A percentile compares a stretch with the other conserved stretches of the same genome.
phyloP scores from a whole-genome alignment of 768 basidiomycete species.

The Leccinum boreale region DNA sequence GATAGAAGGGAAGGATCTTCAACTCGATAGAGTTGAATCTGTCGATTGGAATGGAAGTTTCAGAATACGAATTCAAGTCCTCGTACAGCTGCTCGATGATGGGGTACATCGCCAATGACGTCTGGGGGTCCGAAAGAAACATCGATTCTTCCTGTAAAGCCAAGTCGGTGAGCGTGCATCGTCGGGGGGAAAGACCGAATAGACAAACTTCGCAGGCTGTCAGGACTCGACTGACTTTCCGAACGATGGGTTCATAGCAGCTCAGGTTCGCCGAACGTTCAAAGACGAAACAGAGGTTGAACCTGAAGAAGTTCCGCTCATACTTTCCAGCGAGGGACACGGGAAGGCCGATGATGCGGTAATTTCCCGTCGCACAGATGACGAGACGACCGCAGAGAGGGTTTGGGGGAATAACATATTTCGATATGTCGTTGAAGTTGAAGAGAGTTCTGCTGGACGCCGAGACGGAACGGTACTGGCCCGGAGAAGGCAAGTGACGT shows the following conservation, averaged over 20 bases:
- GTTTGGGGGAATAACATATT: conserved; percentile 89
- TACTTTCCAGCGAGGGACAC: conserved; percentile 76
- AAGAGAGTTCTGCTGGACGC: conserved; percentile 56
- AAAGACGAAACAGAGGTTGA: conserved; percentile 97
- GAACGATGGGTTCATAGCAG: conserved; percentile 93
- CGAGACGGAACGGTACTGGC: conserved; percentile 46
- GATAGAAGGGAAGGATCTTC: conserved; percentile 95
- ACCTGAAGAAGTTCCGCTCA: conserved; percentile 83
- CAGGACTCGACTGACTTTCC: conserved; percentile 90
- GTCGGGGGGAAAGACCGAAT: conserved; percentile 2
- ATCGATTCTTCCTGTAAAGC: conserved; percentile 75
- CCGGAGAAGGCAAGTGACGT: conserved; percentile 40
- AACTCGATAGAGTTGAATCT: conserved; percentile 92
- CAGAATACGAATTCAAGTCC: conserved; percentile 95
- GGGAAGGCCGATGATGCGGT: conserved; percentile 91
- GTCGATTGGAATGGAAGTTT: conserved; percentile 90
- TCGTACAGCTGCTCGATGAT: conserved; percentile 97
- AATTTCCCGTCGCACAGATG: conserved; percentile 74
- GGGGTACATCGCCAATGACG: conserved; percentile 65
- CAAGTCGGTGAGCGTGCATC: conserved; percentile 2
- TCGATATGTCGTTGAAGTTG: conserved; percentile 88
- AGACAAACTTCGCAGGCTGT: conserved; percentile 78
- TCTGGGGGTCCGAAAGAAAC: conserved; percentile 75
- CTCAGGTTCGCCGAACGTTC: conserved; percentile 86
- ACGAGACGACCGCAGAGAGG: conserved; percentile 86